These are phyloP conservation scores for Boletus edulis DNA, from an alignment of 768 basidiomycete genomes.

Conservation along the genomic window DNA sequence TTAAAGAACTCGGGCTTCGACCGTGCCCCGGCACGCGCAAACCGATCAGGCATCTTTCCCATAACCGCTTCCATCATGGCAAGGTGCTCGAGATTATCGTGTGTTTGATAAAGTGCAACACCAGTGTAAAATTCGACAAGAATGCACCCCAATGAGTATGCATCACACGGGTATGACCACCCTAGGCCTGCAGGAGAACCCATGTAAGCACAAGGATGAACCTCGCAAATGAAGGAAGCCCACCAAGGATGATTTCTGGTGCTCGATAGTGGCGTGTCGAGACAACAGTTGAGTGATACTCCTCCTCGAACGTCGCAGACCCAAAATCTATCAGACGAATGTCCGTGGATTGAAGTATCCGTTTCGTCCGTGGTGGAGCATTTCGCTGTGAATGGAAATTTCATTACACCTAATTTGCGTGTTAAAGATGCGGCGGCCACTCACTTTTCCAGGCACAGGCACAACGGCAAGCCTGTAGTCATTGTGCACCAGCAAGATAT, in stretches of 20 bases:
- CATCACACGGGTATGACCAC: conserved; percentile 98
- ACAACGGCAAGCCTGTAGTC: conserved; percentile 64
- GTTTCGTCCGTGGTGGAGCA: conserved; percentile 64
- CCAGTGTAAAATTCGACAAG: conserved; percentile 98
- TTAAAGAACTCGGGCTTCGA: conserved; percentile 95
- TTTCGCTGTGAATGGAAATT: conserved; percentile 47
- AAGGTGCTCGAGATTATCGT: conserved; percentile 97
- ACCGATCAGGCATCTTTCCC: conserved; percentile 93
- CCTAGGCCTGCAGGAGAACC: conserved; percentile 67
- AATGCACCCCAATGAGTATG: conserved; percentile 97
- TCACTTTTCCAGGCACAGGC: conserved; percentile 65
- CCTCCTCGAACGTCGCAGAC: conserved; percentile 95
- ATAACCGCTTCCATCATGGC: conserved; percentile 99
- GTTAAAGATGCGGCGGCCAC: neutral
- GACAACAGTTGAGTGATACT: conserved; percentile 98
- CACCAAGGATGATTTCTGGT: conserved; percentile 97
- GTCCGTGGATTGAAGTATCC: conserved; percentile 81
- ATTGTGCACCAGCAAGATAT: conserved; percentile 91
- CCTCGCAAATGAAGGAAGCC: conserved; percentile 25
- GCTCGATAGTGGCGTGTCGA: conserved; percentile 98
- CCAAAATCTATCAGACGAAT: conserved; percentile 98
- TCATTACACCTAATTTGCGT: conserved; percentile 5
- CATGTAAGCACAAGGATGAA: conserved; percentile 16
- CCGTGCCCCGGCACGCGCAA: conserved; percentile 69
- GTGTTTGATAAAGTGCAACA: conserved; percentile 97